These are phyloP conservation scores for Amniculicola lignicola DNA, from an alignment of 495 filamentous ascomycete species.

Conservation along the genomic window DNA sequence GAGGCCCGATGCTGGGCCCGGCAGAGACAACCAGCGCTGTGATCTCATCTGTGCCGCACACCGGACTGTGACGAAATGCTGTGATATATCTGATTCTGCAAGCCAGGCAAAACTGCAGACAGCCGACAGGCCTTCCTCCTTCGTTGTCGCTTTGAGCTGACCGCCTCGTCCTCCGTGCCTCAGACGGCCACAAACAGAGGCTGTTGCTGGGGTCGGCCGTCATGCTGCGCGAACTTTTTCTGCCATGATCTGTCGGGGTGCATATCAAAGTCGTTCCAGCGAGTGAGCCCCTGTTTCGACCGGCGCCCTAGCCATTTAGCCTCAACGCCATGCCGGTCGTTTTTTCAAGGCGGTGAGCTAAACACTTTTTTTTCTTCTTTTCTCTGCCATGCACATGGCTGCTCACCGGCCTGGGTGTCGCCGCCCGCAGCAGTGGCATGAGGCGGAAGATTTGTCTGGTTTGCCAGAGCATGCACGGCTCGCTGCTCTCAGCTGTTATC, in stretches of 20 bases:
- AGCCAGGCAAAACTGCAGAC: no score
- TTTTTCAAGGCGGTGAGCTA: conserved; percentile 23
- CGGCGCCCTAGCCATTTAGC: conserved; percentile 27
- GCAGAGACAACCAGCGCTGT: no score
- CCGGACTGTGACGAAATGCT: no score
- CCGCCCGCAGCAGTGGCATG: neutral
- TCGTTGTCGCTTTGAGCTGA: conserved; percentile 1
- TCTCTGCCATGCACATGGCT: neutral
- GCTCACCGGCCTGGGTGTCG: neutral
- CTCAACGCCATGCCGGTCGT: conserved; percentile 26
- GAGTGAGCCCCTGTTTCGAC: conserved; percentile 18
- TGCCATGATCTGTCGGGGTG: conserved; percentile 28
- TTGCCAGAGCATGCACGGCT: neutral
- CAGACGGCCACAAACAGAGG: neutral
- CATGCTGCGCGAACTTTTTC: neutral
- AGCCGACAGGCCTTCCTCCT: conserved; percentile 5
- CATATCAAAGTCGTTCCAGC: conserved; percentile 21
- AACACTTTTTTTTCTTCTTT: conserved; percentile 12
- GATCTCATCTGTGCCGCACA: no score
- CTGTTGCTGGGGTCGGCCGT: neutral
- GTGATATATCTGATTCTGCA: no score
- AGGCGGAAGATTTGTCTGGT: neutral
- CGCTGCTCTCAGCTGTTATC: conserved; percentile 5
- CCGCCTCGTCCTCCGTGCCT: conserved; percentile 13
- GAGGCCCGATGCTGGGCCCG: no score